Conservation (phyloP, 306 rosid species). For the Citrullus colocynthis region DNA sequence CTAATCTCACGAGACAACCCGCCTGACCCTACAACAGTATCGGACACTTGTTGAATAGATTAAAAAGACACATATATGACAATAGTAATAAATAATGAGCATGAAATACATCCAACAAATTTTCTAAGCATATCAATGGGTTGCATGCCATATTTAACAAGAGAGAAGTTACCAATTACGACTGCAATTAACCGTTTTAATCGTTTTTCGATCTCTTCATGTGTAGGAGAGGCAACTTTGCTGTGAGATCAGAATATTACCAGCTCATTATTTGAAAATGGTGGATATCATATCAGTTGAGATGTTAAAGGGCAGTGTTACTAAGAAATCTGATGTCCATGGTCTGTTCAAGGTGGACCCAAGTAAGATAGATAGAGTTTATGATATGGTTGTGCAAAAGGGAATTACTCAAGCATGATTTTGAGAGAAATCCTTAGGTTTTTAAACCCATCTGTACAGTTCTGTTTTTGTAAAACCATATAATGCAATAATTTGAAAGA, state of each 20-base stretch:
- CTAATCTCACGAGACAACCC: too few species aligned
- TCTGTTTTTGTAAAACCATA: background rate
- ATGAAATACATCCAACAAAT: too few species aligned
- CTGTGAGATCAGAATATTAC: constrained; percentile 56
- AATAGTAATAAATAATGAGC: too few species aligned
- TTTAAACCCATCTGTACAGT: background rate
- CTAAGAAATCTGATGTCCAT: constrained; percentile 55
- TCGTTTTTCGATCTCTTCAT: background rate
- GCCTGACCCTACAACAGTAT: too few species aligned
- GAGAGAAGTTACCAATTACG: background rate
- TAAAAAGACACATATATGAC: too few species aligned
- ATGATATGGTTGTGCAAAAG: constrained; percentile 53
- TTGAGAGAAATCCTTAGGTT: background rate
- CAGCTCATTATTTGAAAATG: constrained; percentile 64
- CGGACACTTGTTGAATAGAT: too few species aligned
- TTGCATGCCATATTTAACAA: background rate
- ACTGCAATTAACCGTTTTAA: background rate
- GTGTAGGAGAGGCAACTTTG: constrained; percentile 66
- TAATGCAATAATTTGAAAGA: background rate
- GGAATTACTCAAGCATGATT: constrained; percentile 28
- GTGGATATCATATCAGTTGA: constrained; percentile 36
- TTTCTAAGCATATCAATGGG: too few species aligned
- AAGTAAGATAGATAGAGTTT: constrained; percentile 64
- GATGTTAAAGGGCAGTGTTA: constrained; percentile 43
- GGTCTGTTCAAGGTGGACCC: constrained; percentile 53